These are phyloP conservation scores for Hypseocharis bilobata DNA, from an alignment of 441 rosid genomes.

Conservation along the genomic window DNA sequence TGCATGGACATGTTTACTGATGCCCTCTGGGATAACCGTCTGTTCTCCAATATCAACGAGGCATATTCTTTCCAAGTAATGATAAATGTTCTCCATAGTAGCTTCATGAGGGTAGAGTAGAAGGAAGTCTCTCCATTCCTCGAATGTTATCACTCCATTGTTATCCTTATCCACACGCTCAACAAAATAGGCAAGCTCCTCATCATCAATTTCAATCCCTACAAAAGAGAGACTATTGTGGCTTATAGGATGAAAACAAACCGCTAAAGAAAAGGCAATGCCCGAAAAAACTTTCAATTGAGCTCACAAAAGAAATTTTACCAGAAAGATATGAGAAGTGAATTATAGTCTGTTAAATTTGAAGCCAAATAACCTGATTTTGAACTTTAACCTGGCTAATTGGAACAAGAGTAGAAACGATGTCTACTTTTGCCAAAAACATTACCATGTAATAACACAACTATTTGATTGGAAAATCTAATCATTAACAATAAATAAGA, in stretches of 20 bases:
- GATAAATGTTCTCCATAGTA: slow-evolving; percentile 78
- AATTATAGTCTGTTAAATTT: background rate
- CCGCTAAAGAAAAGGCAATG: background rate
- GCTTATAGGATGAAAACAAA: slow-evolving; percentile 21
- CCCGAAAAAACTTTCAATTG: background rate
- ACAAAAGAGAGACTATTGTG: slow-evolving; percentile 38
- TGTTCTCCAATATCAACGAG: slow-evolving; percentile 93
- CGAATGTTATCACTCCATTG: slow-evolving; percentile 84
- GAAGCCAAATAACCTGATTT: background rate
- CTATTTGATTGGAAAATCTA: background rate
- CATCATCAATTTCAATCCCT: slow-evolving; percentile 61
- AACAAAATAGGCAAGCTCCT: slow-evolving; percentile 54
- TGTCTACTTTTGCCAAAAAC: background rate
- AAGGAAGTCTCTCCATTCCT: slow-evolving; percentile 97
- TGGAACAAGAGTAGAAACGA: background rate
- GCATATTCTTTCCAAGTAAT: slow-evolving; percentile 81
- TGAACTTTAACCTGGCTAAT: background rate
- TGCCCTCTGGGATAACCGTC: slow-evolving; percentile 87
- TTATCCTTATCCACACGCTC: slow-evolving; percentile 70
- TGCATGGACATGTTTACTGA: slow-evolving; percentile 69
- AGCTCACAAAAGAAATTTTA: background rate
- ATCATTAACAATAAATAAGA: background rate
- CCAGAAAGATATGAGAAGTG: background rate
- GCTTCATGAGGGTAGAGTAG: slow-evolving; percentile 87
- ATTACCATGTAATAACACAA: background rate